Evolutionary conservation across 768 basidiomycete genomes (phyloP), one percentile per base, ranked within the genome.

Genomic region (Leucogyrophana mollusca): DNA sequence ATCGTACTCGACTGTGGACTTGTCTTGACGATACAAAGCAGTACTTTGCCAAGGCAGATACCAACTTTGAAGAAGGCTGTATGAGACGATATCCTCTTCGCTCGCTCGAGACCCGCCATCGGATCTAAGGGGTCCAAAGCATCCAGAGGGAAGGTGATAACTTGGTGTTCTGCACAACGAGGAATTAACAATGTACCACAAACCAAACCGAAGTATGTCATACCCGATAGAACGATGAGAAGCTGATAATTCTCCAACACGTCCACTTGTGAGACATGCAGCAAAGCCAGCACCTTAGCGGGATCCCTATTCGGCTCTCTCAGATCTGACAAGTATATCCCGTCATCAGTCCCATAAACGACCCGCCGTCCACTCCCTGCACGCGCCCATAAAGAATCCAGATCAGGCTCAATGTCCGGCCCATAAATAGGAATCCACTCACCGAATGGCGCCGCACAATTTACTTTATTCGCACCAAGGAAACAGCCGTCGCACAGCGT

Each of bases 41-140:
- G 79, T 14, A 90, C 90, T 48, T 85, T 81, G 30, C 90, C 91
- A 20, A 98, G 75, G 61, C 95, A 99, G 35, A 86, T 79, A 0
- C 96, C 96, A 8, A 91, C 87, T 67, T 98, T 98, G 80, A 99
- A 98, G 72, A 98, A 98, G 2, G 92, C 87, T 0, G 94, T 98
- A 64, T 97, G 94, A 0, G 92, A 88, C 0, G 95, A 90, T 59
- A 98, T 93, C 47, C 92, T 82, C 68, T 96, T 96, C 2, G 92
- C 94, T 9, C 94, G 84, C 67, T 93, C 95, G 49, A 96, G 69
- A 1, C 94, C 94, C 2, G 90, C 85, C 66, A 87, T 80, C 0
- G 95, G 93, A 59, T 99, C 96, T 57, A 82, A 79, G 2, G 87
- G 85, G 56, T 96, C 91, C 34, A 99, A 73, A 5, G 91, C 87